Base-by-base conservation (phyloP, 306 rosid genomes). In the Pueraria montana region DNA sequence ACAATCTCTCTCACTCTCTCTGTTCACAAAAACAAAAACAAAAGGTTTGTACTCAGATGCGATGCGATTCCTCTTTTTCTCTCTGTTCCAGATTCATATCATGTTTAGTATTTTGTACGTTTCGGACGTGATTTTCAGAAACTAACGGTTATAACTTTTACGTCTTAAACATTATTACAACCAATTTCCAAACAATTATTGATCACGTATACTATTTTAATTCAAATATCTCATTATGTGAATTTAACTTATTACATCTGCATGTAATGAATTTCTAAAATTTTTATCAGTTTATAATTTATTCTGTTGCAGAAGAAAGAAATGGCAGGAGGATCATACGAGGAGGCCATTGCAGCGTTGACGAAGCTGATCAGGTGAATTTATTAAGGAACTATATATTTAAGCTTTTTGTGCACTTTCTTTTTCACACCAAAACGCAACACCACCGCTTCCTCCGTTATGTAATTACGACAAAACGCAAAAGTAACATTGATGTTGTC, bases 301-400 rank as follows among this genome's bases (percentile, higher is more conserved):
- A 8, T 2, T 63, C 16, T 16, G 70, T 32, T 1, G 7, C 89
- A 92, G 91, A 83, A 77, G 80, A 89, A 89, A 78, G 95, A 82
- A 58, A 93, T 95, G 99, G 94, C 89, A 17, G 85, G 72, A 45
- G 90, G 87, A 14, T 76, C 94, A 49, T 93, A 84, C 86, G 90
- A 93, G 58, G 96, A 87, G 5, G 99, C 97, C 83, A 86, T 93
- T 74, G 97, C 90, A 77, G 89, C 86, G 38, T 90, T 95, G 64
- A 73, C 86, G 17, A 91, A 90, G 88, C 96, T 95, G 67, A 83
- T 95, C 71, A 92, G 98, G 98, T 91, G 14, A 27, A n/a, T n/a
- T n/a, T n/a, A 64, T 64, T 14, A 18, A 21, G n/a, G 1, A 24
- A n/a, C n/a, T n/a, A n/a, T n/a, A 5, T 5, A 34, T 13, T 24